Conservation (phyloP, 2,329 filamentous ascomycete genomes). For the Diplodia corticola region DNA sequence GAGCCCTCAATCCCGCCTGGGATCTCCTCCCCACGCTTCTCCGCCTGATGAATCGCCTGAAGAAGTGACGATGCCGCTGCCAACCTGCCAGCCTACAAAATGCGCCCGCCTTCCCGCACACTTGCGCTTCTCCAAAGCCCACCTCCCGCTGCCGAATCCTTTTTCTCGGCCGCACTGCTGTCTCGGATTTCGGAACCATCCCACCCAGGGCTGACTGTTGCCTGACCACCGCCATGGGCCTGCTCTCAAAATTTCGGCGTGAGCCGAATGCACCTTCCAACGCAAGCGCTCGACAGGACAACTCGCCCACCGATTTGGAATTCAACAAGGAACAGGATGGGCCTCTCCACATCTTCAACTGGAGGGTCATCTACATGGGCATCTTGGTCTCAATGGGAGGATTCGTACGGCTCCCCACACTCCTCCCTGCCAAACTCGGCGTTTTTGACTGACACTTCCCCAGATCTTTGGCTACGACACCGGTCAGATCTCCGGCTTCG, state of each 20-base stretch:
- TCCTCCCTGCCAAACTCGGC: not conserved
- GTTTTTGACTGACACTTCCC: not conserved
- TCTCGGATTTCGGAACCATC: not conserved
- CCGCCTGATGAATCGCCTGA: not conserved
- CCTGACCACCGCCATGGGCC: not conserved
- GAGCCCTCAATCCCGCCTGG: not conserved
- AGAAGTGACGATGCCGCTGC: not conserved
- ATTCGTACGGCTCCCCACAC: constrained; percentile 25
- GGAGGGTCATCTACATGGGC: constrained; percentile 30
- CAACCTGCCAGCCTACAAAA: not conserved
- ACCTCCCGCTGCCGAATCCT: not conserved
- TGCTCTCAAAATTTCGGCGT: constrained; percentile 4
- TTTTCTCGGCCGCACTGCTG: not conserved
- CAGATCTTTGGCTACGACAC: constrained; percentile 37
- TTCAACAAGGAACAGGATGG: constrained; percentile 1
- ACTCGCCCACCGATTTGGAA: constrained; percentile 4
- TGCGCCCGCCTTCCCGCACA: not conserved
- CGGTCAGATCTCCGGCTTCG: constrained; percentile 33
- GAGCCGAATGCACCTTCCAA: constrained; percentile 3
- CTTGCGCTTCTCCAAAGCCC: not conserved
- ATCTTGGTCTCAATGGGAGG: constrained; percentile 39
- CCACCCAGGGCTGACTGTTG: not conserved
- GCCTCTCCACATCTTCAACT: constrained; percentile 12
- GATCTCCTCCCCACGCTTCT: not conserved
- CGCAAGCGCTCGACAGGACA: not conserved